Evolutionary conservation across 2,329 filamentous ascomycete genomes (phyloP), one percentile per base, ranked within the genome.

Genomic region (Colletotrichum plurivorum): DNA sequence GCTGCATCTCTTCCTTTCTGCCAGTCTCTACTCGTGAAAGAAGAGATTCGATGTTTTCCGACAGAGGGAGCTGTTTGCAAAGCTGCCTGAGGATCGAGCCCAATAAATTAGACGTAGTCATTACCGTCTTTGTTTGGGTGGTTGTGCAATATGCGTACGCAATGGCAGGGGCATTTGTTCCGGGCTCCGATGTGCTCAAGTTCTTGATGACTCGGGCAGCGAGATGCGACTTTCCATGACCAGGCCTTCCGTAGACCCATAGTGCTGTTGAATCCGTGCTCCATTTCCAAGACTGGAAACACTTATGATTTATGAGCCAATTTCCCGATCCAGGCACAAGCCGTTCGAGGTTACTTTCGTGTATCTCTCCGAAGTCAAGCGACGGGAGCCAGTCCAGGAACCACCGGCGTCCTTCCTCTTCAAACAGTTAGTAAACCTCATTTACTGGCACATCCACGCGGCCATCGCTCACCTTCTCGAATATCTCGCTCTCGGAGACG

Each of bases 111-210:
- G 48, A 55, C 20, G 54, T 39, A 4, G 27, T 59, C 62, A 65
- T 58, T 6, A 16, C 31, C 8, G 62, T 53, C 46, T 57, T 59
- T 3, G 36, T 31, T n/a, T 65, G 62, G 9, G 62, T 65, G 8
- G 62, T 20, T 5, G 54, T 58, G 36, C 62, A 65, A 6, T 58
- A 65, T 9, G 54, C 62, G n/a, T 52, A 65, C 5, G 62, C 54
- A 12, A 53, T 20, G 4, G 39, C 54, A 1, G 54, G 18, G 15
- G 4, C 18, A 2, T 3, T 9, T 3, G 8, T 5, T 5, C 16
- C 8, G 31, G n/a, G 18, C 4, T 39, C 5, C 13, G 2, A 48
- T 25, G 18, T 20, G 49, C 39, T 22, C 16, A 65, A 45, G 2
- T 54, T 48, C 13, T 48, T 12, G 20, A 65, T 65, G 15, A 46